Evolutionary conservation across 805 yeast genomes (phyloP).

Genomic region (Kuraishia borneana): DNA sequence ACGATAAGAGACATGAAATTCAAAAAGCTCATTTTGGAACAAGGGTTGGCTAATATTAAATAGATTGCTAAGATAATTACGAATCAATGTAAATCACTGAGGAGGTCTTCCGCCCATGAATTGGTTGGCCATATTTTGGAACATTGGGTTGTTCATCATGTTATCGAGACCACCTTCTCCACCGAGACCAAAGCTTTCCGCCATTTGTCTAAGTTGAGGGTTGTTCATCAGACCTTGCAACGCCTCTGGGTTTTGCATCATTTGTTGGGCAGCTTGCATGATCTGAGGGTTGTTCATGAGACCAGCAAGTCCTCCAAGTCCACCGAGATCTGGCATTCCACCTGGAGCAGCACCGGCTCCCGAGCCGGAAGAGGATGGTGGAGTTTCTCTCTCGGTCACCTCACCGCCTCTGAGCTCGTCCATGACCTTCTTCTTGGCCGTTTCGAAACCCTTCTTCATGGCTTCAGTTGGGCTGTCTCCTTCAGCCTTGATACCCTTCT

Average conservation of each 20-base stretch:
- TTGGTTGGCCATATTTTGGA: conserved; percentile 59
- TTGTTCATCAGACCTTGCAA: conserved; percentile 64
- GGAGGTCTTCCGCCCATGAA: conserved; percentile 45
- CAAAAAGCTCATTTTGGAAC: conserved; percentile 8
- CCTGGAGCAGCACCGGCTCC: conserved; percentile 24
- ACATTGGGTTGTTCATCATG: conserved; percentile 72
- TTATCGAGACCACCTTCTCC: conserved; percentile 38
- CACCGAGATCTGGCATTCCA: conserved; percentile 78
- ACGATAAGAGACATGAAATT: conserved; percentile 17
- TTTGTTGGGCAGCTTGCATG: conserved; percentile 77
- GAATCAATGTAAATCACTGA: conserved; percentile 2
- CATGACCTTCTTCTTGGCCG: conserved; percentile 81
- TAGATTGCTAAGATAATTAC: conserved; percentile 1
- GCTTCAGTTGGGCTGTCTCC: conserved; percentile 79
- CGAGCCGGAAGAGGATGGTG: conserved; percentile 25
- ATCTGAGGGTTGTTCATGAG: conserved; percentile 86
- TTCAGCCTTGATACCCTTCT: conserved; percentile 77
- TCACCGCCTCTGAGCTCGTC: conserved; percentile 44
- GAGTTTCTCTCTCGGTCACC: no score
- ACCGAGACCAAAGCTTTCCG: conserved; percentile 62
- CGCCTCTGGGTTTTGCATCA: conserved; percentile 81
- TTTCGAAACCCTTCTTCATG: conserved; percentile 87
- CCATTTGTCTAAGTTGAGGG: conserved; percentile 79
- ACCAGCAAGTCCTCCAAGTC: conserved; percentile 56
- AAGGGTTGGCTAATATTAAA: conserved; percentile 11